Conservation (phyloP, 176 grass and related monocot genomes). For the sorghum (Sorghum bicolor) region Sorghum_bicolor_NCBIv3 NC_012870.2:71801001-71801500, state of each 20-base stretch:
- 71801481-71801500: slow-evolving; percentile 90
- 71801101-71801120: not conserved
- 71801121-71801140: not conserved
- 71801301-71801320: no score
- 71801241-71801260: no score
- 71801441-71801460: slow-evolving; percentile 4
- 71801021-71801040: not conserved
- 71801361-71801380: no score
- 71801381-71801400: no score
- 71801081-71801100: not conserved
- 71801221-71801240: no score
- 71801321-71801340: no score
- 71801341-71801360: no score
- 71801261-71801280: no score
- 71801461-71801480: slow-evolving; percentile 36
- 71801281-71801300: no score
- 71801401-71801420: not conserved
- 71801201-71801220: no score
- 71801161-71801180: no score
- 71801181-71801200: no score
- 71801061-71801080: not conserved
- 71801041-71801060: not conserved
- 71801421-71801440: not conserved
- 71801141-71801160: not conserved
- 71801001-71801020: not conserved